A percentile compares a stretch with the other conserved stretches of the same genome.
Evolutionary conservation across 2,329 filamentous ascomycete species (phyloP).

Genomic region (Aspergillus sclerotialis): DNA sequence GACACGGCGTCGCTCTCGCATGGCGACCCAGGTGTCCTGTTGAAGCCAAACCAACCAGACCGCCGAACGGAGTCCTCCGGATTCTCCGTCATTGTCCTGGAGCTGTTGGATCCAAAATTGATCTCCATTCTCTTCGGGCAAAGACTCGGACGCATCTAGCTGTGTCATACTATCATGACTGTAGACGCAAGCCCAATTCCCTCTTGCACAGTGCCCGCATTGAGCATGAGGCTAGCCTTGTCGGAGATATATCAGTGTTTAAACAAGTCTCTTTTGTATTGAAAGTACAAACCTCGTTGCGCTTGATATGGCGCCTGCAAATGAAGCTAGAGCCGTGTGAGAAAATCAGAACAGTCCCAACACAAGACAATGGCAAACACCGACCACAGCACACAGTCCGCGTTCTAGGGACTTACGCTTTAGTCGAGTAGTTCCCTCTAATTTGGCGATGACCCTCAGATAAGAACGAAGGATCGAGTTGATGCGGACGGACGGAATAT

Average conservation of each 20-base stretch:
- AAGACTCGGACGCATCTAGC: too few species aligned
- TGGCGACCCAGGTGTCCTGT: conserved; percentile 58
- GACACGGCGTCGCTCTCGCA: conserved; percentile 48
- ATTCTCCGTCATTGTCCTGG: conserved; percentile 53
- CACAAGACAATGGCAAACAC: too few species aligned
- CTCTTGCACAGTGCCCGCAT: conserved; percentile 16
- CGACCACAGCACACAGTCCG: conserved; percentile 14
- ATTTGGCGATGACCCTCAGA: too few species aligned
- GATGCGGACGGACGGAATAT: too few species aligned
- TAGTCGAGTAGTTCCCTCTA: too few species aligned
- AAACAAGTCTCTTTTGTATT: not conserved
- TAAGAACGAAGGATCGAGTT: not conserved
- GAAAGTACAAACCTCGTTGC: conserved; percentile 12
- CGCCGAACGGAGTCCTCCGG: conserved; percentile 48
- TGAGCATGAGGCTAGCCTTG: conserved; percentile 10
- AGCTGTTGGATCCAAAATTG: conserved; percentile 57
- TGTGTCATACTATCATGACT: too few species aligned
- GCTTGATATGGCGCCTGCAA: conserved; percentile 17
- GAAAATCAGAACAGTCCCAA: too few species aligned
- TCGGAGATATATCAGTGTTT: not conserved
- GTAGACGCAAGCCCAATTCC: conserved; percentile 13
- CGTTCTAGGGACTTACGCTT: conserved; percentile 12
- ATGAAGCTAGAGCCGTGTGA: conserved; percentile 8
- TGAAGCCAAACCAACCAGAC: conserved; percentile 60
- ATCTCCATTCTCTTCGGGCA: too few species aligned